These are phyloP conservation scores for Brassica incana DNA, from an alignment of 345 rosid genomes.

Conservation along the genomic window DNA sequence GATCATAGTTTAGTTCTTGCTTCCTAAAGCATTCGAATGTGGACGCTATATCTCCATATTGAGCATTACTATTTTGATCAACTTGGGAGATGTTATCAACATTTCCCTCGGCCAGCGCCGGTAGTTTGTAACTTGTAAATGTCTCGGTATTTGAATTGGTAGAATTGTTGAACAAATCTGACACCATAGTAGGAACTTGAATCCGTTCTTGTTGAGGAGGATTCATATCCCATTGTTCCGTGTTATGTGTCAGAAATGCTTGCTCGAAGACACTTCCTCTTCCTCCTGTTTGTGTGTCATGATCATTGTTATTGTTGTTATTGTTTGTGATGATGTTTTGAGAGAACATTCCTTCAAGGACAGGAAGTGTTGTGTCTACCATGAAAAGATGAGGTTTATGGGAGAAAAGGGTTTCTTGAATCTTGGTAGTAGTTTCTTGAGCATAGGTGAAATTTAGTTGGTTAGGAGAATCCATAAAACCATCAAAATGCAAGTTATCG, in stretches of 20 bases:
- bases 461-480: conserved; percentile 35
- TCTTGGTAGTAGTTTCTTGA: conserved; percentile 51
- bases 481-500: conserved; percentile 46
- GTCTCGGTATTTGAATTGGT: conserved; percentile 43
- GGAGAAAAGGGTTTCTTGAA: conserved; percentile 60
- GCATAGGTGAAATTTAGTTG: conserved; percentile 49
- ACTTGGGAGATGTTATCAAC: conserved; percentile 43
- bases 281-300: conserved; percentile 33
- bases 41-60: conserved; percentile 59
- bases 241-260: conserved; percentile 35
- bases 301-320: conserved; percentile 31
- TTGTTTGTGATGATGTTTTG: conserved; percentile 42
- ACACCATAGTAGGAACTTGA: conserved; percentile 46
- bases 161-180: conserved; percentile 42
- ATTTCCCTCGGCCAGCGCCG: conserved; percentile 67
- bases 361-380: conserved; percentile 57
- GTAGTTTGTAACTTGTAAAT: conserved; percentile 49
- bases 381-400: conserved; percentile 59
- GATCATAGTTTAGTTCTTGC: conserved; percentile 59
- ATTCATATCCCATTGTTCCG: conserved; percentile 51
- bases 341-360: conserved; percentile 40
- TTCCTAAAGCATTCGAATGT: conserved; percentile 63
- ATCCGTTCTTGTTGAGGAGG: conserved; percentile 48
- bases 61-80: conserved; percentile 34
- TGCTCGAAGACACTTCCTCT: conserved; percentile 48